phyloP scores from a whole-genome alignment of 1,139 yeast genomes.

The Kodamaea sp. region DNA sequence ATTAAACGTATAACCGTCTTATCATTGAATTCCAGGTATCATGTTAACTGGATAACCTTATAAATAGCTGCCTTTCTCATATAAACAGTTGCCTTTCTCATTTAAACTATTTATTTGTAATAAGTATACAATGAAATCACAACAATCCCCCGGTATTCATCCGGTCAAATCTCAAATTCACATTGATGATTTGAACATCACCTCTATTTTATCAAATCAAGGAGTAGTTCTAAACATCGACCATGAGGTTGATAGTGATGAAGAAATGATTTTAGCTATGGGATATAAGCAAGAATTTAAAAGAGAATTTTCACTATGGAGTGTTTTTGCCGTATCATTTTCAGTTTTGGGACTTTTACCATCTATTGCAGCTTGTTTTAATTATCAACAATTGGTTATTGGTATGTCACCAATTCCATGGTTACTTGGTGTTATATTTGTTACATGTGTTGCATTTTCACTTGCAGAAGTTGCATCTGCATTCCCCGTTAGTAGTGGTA shows the following conservation, averaged over 20 bases:
- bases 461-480: slow-evolving; percentile 48
- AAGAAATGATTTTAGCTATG: slow-evolving; percentile 56
- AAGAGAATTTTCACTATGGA: slow-evolving; percentile 61
- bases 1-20: too few relatives aligned
- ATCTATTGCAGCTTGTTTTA: slow-evolving; percentile 58
- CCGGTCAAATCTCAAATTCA: slow-evolving; percentile 36
- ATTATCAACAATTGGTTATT: slow-evolving; percentile 49
- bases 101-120: too few relatives aligned
- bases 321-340: slow-evolving; percentile 67
- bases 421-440: slow-evolving; percentile 49
- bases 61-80: too few relatives aligned
- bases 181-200: slow-evolving; percentile 38
- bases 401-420: slow-evolving; percentile 57
- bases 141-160: slow-evolving; percentile 10
- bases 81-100: too few relatives aligned
- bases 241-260: slow-evolving; percentile 49
- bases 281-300: slow-evolving; percentile 75
- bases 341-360: slow-evolving; percentile 72
- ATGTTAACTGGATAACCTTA: too few relatives aligned
- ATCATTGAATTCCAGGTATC: too few relatives aligned
- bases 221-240: slow-evolving; percentile 41
- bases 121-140: too few relatives aligned
- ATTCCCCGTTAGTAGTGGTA: slow-evolving; percentile 47
- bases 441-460: slow-evolving; percentile 48
- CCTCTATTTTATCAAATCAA: slow-evolving; percentile 38